Evolutionary conservation across 2,329 filamentous ascomycete species (phyloP), one percentile per base, ranked within the genome.

Genomic region (Trichoderma citrinoviride): DNA sequence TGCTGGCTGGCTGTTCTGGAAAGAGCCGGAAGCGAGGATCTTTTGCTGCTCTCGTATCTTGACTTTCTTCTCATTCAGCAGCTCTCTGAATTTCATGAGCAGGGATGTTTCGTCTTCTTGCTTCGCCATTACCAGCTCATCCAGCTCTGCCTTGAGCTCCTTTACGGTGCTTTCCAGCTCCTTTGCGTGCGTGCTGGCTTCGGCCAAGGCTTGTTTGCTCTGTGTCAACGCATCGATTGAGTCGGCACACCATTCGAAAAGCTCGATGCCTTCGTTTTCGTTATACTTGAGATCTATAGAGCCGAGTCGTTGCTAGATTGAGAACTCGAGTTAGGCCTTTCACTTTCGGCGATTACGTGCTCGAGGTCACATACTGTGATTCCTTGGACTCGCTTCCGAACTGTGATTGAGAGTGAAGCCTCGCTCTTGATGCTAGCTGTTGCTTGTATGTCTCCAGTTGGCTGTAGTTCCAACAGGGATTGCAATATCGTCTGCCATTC

Each of bases 11-110:
- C 44, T 50, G 23, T 25, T 53, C 50, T 41, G 58, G 15, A 61
- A 29, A 2, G 58, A 81, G 3, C 80, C 80, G 2, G 77, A 69
- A 3, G 78, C 75, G 25, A 92, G 76, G 21, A 90, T 76, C 44
- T 84, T 82, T 70, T 90, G 87, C 76, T 92, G 90, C 70, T 92
- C 85, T 49, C 90, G 79, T 56, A 93, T 93, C 76, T 91, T 93
- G 60, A 88, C 79, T 76, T 93, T 93, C 79, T 94, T 94, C 74
- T 90, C 86, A 70, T 93, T 93, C 1, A 93, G 78, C 2, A 94
- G 79, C 63, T 85, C 80, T 62, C 85, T 83, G 70, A 92, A 92
- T 73, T 91, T 92, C 66, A 85, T 83, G 1, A 93, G 76, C 64
- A 93, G 77, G 19, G 83, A 82, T 1, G 82, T 81, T 75, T 93